phyloP scores from a whole-genome alignment of 345 rosid genomes.

The Carallia pectinifolia region DNA sequence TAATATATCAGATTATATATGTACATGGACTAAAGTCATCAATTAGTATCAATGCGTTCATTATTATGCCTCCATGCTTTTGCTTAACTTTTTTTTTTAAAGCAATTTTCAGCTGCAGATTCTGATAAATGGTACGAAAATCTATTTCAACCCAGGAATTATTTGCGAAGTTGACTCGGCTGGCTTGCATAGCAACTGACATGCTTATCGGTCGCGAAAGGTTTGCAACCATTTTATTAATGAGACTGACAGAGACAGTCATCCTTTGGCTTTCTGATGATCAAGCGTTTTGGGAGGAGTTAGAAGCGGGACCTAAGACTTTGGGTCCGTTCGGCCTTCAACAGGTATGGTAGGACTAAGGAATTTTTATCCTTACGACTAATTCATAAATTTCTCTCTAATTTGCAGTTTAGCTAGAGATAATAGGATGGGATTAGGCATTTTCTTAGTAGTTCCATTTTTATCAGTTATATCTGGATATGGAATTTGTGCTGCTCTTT shows the following conservation, averaged over 20 bases:
- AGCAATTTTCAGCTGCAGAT: background rate
- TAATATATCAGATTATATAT: no score
- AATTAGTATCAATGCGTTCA: no score
- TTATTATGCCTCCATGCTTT: background rate
- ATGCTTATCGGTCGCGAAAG: slow-evolving; percentile 89
- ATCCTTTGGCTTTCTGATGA: slow-evolving; percentile 94
- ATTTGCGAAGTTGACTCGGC: slow-evolving; percentile 55
- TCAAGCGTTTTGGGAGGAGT: slow-evolving; percentile 83
- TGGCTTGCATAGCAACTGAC: slow-evolving; percentile 62
- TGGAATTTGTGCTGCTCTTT: slow-evolving; percentile 88
- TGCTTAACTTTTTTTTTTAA: background rate
- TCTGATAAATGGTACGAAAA: background rate
- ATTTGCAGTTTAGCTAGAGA: background rate
- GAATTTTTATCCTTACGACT: background rate
- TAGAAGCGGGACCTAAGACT: slow-evolving; percentile 64
- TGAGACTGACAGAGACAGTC: slow-evolving; percentile 88
- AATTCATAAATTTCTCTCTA: background rate
- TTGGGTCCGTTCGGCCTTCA: slow-evolving; percentile 82
- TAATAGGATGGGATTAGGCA: background rate
- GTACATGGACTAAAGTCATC: no score
- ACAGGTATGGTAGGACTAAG: slow-evolving; percentile 40
- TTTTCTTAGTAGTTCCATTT: slow-evolving; percentile 12
- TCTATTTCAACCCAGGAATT: slow-evolving; percentile 48
- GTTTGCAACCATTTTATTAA: slow-evolving; percentile 74
- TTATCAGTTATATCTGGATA: slow-evolving; percentile 78